A percentile compares a stretch with the other conserved stretches of the same genome.
These are phyloP conservation scores for Anthracocystis panici-leucophaei DNA, from an alignment of 1,284 basidiomycete genomes.

Conservation along the genomic window DNA sequence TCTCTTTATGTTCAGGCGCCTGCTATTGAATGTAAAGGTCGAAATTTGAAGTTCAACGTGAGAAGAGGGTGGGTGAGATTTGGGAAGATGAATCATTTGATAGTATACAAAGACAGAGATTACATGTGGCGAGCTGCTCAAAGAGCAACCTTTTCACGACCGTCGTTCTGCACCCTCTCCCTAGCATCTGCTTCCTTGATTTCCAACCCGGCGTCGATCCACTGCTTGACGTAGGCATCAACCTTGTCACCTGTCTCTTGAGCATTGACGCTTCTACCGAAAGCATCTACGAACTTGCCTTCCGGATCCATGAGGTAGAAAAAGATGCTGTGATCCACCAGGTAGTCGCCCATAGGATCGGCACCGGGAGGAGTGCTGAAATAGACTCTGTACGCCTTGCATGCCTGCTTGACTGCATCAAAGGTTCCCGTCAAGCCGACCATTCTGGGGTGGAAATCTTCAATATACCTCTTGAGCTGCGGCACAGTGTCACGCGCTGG, in stretches of 20 bases:
- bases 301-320: conserved; percentile 97
- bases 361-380: conserved; percentile 90
- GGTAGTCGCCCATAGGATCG: conserved; percentile 83
- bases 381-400: conserved; percentile 96
- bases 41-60: not conserved
- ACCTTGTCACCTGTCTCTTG: conserved; percentile 77
- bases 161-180: conserved; percentile 74
- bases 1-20: too few relatives aligned
- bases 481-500: conserved; percentile 86
- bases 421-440: conserved; percentile 89
- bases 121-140: conserved; percentile 1
- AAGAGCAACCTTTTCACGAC: conserved; percentile 36
- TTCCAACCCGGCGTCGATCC: conserved; percentile 69
- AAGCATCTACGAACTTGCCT: conserved; percentile 95
- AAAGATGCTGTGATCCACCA: conserved; percentile 84
- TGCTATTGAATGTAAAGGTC: too few relatives aligned
- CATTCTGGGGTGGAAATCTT: conserved; percentile 85
- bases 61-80: conserved; percentile 12
- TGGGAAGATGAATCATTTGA: not conserved
- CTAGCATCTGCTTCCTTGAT: conserved; percentile 73
- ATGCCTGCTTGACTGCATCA: conserved; percentile 84
- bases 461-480: conserved; percentile 73
- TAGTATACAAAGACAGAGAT: conserved; percentile 9
- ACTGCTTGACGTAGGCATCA: conserved; percentile 73
- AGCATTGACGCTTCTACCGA: conserved; percentile 83